These are phyloP conservation scores for Hypoxylon trugodes DNA, from an alignment of 495 filamentous ascomycete species.

Conservation along the genomic window DNA sequence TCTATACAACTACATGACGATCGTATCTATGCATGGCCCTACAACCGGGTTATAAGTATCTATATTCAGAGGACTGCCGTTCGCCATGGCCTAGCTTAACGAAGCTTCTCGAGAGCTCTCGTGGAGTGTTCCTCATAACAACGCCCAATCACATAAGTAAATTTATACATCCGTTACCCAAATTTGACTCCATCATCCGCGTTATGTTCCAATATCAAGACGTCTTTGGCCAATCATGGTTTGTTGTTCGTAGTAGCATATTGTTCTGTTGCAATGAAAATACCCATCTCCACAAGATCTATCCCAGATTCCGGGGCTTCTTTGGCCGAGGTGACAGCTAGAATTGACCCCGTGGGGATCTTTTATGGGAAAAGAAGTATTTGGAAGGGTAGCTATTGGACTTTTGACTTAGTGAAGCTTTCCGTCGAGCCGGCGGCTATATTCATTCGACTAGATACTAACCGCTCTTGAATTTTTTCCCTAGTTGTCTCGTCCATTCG, in stretches of 20 bases:
- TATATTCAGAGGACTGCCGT: background rate
- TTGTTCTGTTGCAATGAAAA: background rate
- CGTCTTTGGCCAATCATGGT: conserved; percentile 1
- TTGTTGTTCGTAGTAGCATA: background rate
- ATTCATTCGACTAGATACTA: conserved; percentile 8
- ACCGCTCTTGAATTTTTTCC: background rate
- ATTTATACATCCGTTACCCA: background rate
- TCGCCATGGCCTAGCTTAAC: background rate
- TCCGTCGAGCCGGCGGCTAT: conserved; percentile 39
- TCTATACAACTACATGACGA: background rate
- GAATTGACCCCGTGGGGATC: conserved; percentile 27
- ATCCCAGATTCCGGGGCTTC: conserved; percentile 13
- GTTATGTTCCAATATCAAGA: conserved; percentile 13
- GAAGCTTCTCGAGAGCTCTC: conserved; percentile 14
- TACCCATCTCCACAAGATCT: background rate
- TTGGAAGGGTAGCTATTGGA: conserved; percentile 1
- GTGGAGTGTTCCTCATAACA: conserved; percentile 19
- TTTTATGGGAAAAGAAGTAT: conserved; percentile 3
- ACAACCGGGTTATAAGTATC: conserved; percentile 16
- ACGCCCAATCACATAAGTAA: conserved; percentile 2
- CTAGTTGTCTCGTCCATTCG: background rate
- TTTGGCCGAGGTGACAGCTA: conserved; percentile 13
- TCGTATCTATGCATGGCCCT: background rate
- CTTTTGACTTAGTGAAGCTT: background rate
- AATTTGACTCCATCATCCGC: conserved; percentile 10